Evolutionary conservation across 495 filamentous ascomycete genomes (phyloP), one percentile per base, ranked within the genome.

Genomic region (Cudoniella acicularis): DNA sequence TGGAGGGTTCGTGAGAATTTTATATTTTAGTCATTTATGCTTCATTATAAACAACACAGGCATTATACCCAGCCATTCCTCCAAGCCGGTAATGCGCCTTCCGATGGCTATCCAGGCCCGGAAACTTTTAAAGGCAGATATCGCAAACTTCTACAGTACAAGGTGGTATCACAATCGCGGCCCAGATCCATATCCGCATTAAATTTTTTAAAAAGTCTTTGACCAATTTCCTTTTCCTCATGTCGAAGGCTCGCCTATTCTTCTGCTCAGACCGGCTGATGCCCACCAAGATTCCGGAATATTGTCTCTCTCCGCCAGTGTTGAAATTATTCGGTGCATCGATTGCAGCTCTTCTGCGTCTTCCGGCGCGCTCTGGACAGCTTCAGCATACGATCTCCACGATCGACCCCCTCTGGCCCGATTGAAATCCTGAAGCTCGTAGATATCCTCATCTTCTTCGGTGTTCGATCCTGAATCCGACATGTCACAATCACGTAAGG

Each of bases 201-300:
- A 46, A 47, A 40, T 16, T 56, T 47, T 46, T 13, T 2, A 43
- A 22, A 10, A 52, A 9, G 6, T 36, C 13, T 4, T 13, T 36
- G 6, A 13, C 30, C 30, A 36, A 4, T 36, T 13, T 13, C 30
- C 30, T 4, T 36, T 36, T 36, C 13, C 13, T 36, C 30, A 36
- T 13, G 30, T 13, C 30, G 30, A 4, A 4, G 30, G 30, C 13
- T 36, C 30, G 6, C 30, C 6, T 13, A 36, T 36, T 36, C 30
- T 84, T 62, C 84, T 81, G 58, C 77, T 83, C 49, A 92, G 75
- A 2, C 88, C 89, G 57, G 83, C 86, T 60, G 83, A 80, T 49
- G 80, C 81, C 89, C 89, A 93, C 84, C 85, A 90, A 50, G 86
- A 81, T 49, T 91, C 88, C 0, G 87, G 86, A 59, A 91, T 84